Evolutionary conservation across 352 stramenopile genomes (phyloP), one percentile per base, ranked within the genome.

Genomic region (Globisporangium barbulae): DNA sequence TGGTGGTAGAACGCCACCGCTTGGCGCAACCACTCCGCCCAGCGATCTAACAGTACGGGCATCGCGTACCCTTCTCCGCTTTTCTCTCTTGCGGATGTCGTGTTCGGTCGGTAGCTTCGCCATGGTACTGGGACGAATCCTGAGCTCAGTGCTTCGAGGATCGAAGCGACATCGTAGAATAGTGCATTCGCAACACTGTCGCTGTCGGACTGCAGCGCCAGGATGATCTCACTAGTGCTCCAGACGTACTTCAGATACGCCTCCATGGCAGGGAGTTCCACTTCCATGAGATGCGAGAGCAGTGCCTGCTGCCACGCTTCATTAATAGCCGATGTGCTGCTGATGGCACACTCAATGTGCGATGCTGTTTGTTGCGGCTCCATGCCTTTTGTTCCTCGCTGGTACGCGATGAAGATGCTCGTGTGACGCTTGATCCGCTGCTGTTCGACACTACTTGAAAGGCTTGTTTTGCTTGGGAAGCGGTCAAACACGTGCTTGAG

Each of bases 181-280:
- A 50, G 21, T 5, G 21, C n/a, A 9, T 4, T 58, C 13, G 72
- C 4, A 21, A 69, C 55, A 30, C 69, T 50, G 4, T 67, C 37
- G 17, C 55, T 70, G 19, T 75, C 65, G 0, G 50, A 17, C 9
- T 65, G 67, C 1, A 89, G 54, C 12, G 74, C 67, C n/a, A 74
- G 45, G 44, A 89, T 44, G 6, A 30, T 59, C 44, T 87, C 76
- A 12, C 71, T 64, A 1, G 70, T 65, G 15, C 55, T 68, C 75
- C 80, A 85, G 17, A 85, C 58, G 12, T 74, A 72, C 13, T 59
- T 73, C 19, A 85, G 50, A 49, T 86, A 85, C 2, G 45, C 41
- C 28, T 81, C 76, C 65, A 89, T 80, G 1, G 72, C 74, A n/a
- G 76, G 76, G 5, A 89, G 57, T 33, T 89, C 78, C 5, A 79